Evolutionary conservation across 2,329 filamentous ascomycete genomes (phyloP), one percentile per base, ranked within the genome.

Genomic region (Byssochlamys sp.): DNA sequence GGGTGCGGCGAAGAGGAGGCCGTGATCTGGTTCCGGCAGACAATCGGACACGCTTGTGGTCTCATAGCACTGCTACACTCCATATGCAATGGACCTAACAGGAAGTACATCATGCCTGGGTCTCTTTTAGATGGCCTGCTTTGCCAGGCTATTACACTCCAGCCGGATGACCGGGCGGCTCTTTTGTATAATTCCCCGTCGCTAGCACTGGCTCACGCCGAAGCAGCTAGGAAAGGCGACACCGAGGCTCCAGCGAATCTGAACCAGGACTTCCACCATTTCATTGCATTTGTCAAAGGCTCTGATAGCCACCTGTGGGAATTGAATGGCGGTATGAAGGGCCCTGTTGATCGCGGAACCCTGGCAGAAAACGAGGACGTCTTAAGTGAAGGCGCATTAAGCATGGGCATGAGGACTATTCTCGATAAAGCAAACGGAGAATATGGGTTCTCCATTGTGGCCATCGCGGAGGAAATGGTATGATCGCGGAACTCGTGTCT

Each of bases 21-120:
- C 0, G 76, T 83, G 3, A 69, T 84, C 25, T 85, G 81, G 81
- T 83, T 82, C 67, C 77, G 75, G 59, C 82, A 85, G 62, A 84
- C 79, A 1, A 83, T 84, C 57, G 75, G 78, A 14, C 73, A 84
- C 63, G 80, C 81, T 0, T 85, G 83, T 62, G 83, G 82, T 0
- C 71, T 80, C n/a, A 83, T 84, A 59, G 81, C 78, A 1, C 67
- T 84, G 1, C 67, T 84, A 2, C 82, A 85, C 64, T 74, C 75
- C 59, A 62, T 83, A 25, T 71, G 75, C 53, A 85, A 84, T 64
- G 67, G 67, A 25, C 65, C 72, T 12, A 73, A 75, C 58, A 39
- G 35, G 35, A 39, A 39, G 6, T 19, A 33, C 14, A 73, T 84
- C 57, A 57, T 60, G 2, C 67, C 74, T 0, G 76, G 67, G 2